Percentiles rank a stretch among this genome's conserved stretches.
These are phyloP conservation scores for Endoconidiophora polonica DNA, from an alignment of 2,329 filamentous ascomycete genomes.

Conservation along the genomic window DNA sequence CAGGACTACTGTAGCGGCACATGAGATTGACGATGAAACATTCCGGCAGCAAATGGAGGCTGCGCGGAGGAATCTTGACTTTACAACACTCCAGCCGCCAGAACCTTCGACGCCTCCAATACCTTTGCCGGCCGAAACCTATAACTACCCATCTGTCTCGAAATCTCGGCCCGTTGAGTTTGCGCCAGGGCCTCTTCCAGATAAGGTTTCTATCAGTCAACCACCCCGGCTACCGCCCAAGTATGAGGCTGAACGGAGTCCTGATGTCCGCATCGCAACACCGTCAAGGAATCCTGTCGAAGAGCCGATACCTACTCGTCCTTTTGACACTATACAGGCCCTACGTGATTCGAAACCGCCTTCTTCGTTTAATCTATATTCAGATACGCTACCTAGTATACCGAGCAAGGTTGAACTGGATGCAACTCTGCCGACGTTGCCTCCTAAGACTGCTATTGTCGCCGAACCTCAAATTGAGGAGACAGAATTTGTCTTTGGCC, in stretches of 20 bases:
- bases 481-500: conserved; percentile 58
- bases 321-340: conserved; percentile 1
- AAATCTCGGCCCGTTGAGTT: conserved; percentile 34
- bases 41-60: conserved; percentile 36
- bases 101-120: conserved; percentile 14
- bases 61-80: conserved; percentile 30
- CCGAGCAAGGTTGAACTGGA: conserved; percentile 8
- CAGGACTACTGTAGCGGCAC: conserved; percentile 14
- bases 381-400: background rate
- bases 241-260: conserved; percentile 13
- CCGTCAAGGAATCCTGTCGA: conserved; percentile 1
- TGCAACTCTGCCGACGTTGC: conserved; percentile 5
- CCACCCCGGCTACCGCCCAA: conserved; percentile 23
- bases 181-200: conserved; percentile 17
- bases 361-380: background rate
- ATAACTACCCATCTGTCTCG: conserved; percentile 37
- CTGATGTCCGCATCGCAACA: background rate
- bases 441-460: conserved; percentile 5
- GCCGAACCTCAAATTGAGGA: conserved; percentile 21
- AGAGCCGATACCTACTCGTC: background rate
- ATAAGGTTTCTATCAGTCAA: conserved; percentile 13
- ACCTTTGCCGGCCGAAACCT: background rate
- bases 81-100: conserved; percentile 14
- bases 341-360: background rate
- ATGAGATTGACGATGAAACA: conserved; percentile 23